These are phyloP conservation scores for Giardia muris DNA, from an alignment of 208 protist genomes.

Conservation along the genomic window DNA sequence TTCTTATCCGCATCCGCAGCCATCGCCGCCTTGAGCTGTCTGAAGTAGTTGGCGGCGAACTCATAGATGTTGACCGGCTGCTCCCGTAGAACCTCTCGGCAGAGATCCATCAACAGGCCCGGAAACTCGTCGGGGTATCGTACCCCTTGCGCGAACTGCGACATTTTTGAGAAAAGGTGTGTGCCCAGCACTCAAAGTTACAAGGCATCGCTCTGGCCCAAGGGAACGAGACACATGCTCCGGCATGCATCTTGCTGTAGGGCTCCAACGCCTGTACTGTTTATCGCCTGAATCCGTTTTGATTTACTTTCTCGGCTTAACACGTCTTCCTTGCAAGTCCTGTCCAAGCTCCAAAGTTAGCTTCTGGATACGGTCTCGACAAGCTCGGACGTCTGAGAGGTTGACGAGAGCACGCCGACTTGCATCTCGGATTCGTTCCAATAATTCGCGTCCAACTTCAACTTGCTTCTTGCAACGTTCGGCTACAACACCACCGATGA, in stretches of 20 bases:
- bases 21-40: not conserved
- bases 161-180: constrained; percentile 8
- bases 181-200: not conserved
- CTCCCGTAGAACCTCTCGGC: not conserved
- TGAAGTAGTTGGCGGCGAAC: not conserved
- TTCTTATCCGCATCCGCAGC: no score
- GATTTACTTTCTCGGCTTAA: not conserved
- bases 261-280: no score
- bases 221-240: constrained; percentile 5
- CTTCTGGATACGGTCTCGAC: not conserved
- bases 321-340: not conserved
- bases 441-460: not conserved
- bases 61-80: not conserved
- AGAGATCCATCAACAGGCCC: constrained; percentile 1
- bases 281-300: not conserved
- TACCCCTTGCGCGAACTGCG: not conserved
- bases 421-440: not conserved
- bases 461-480: not conserved
- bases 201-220: not conserved
- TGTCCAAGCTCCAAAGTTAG: not conserved
- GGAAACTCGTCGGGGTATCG: not conserved
- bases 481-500: not conserved
- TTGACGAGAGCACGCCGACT: not conserved
- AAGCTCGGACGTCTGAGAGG: not conserved
- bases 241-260: not conserved